Conservation (phyloP, 2,329 filamentous ascomycete species). For the Phyllosticta citribraziliensis region DNA sequence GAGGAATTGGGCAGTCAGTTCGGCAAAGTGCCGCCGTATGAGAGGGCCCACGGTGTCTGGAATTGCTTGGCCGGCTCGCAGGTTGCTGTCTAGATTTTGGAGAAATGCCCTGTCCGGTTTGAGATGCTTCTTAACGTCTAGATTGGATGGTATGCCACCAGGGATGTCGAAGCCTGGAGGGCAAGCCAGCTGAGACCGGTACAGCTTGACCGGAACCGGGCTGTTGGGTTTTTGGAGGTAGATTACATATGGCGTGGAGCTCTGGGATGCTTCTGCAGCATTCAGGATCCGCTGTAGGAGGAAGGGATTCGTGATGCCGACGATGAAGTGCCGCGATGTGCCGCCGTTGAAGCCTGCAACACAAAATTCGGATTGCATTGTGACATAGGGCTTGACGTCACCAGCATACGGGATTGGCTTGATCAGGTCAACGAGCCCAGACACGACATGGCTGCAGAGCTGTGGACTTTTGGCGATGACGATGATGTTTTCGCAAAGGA, state of each 20-base stretch:
- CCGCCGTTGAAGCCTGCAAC: conserved; percentile 30
- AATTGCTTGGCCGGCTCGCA: conserved; percentile 10
- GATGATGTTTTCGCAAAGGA: conserved; percentile 32
- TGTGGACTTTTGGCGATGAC: conserved; percentile 33
- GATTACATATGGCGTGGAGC: conserved; percentile 26
- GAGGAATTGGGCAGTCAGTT: conserved; percentile 31
- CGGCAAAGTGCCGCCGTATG: conserved; percentile 32
- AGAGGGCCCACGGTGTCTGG: conserved; percentile 23
- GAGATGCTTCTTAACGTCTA: conserved; percentile 27
- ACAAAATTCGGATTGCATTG: conserved; percentile 35
- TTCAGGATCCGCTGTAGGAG: conserved; percentile 29
- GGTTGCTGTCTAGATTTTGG: conserved; percentile 23
- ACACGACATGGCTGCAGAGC: conserved; percentile 30
- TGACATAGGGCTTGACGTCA: conserved; percentile 31
- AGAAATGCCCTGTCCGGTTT: conserved; percentile 27
- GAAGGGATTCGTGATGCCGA: conserved; percentile 34
- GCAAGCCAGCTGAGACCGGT: conserved; percentile 26
- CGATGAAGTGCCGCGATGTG: conserved; percentile 27
- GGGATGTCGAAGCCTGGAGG: conserved; percentile 27
- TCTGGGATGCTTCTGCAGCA: conserved; percentile 24
- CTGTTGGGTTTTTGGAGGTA: conserved; percentile 28
- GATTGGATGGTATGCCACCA: conserved; percentile 29
- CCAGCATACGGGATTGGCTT: conserved; percentile 32
- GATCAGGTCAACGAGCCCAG: conserved; percentile 30
- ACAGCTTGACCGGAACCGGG: conserved; percentile 25